phyloP scores from a whole-genome alignment of 345 rosid species.

The Mangifera indica region DNA sequence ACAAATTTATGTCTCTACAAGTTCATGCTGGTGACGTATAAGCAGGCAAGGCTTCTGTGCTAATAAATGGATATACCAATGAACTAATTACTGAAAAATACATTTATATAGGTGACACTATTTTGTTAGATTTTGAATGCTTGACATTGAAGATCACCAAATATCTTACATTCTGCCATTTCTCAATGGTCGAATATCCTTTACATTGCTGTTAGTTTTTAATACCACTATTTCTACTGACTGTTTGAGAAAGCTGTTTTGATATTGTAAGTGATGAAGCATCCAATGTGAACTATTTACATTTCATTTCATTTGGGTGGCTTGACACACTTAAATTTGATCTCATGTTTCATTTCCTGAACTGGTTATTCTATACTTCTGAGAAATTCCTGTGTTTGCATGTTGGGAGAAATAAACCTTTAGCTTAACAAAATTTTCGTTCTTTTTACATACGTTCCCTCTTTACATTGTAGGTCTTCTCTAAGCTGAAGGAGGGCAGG shows the following conservation, averaged over 20 bases:
- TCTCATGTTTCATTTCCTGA: background rate
- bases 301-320: background rate
- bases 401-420: background rate
- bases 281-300: background rate
- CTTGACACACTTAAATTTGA: background rate
- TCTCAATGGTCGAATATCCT: background rate
- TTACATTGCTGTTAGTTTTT: background rate
- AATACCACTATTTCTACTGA: background rate
- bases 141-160: background rate
- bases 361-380: too few species aligned
- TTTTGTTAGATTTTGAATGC: too few species aligned
- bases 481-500: constrained; percentile 75
- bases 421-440: background rate
- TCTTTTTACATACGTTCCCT: background rate
- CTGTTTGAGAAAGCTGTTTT: background rate
- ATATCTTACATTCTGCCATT: background rate
- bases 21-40: background rate
- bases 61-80: too few species aligned
- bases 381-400: background rate
- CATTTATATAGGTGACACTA: background rate
- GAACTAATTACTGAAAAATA: background rate
- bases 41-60: background rate
- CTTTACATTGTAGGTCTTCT: constrained; percentile 54
- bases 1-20: background rate
- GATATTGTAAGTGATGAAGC: background rate